Evolutionary conservation across 805 yeast species (phyloP), one percentile per base, ranked within the genome.

Genomic region (Yarrowia hollandica): DNA sequence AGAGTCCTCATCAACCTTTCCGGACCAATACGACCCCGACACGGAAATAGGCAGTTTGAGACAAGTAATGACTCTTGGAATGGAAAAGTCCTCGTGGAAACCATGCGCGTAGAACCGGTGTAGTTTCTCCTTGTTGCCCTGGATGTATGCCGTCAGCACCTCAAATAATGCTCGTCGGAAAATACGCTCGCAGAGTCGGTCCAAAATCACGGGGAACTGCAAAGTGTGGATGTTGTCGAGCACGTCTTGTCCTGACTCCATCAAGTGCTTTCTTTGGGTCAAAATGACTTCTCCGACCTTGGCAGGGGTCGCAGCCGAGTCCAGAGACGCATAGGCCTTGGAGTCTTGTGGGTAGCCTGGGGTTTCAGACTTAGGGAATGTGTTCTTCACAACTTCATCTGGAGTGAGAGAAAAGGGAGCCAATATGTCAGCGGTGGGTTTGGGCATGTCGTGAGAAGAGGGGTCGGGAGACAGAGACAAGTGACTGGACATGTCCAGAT

Each of bases 1-100:
- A 3, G 60, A 55, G 54, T 60, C 62, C 23, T 60, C 62, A 19
- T 60, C 62, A 11, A 60, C 58, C 44, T 59, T 60, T 12, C 62
- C 62, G 2, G 62, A 60, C 62, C 62, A 60, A 25, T 59, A 34
- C 9, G 62, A 50, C 4, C 61, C 62, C 11, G 62, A 54, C 14
- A 60, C 58, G 18, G 62, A 52, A 21, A 48, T 37, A 4, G 57
- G 62, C 11, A 56, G 37, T 14, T 50, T 33, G 21, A 60, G 46
- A 60, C 48, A 52, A 1, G 58, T 52, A 35, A 52, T 52, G n/a
- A 52, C 44, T 52, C 58, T 22, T 2, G 58, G 58, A 6, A 52
- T 52, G 44, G 58, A 52, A 12, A 52, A 52, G 35, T 52, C 58
- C 26, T 52, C 58, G 21, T 52, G 58, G 58, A 52, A 52, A 9